Evolutionary conservation across 2,329 filamentous ascomycete genomes (phyloP).

Genomic region (Lecanosticta acicola): DNA sequence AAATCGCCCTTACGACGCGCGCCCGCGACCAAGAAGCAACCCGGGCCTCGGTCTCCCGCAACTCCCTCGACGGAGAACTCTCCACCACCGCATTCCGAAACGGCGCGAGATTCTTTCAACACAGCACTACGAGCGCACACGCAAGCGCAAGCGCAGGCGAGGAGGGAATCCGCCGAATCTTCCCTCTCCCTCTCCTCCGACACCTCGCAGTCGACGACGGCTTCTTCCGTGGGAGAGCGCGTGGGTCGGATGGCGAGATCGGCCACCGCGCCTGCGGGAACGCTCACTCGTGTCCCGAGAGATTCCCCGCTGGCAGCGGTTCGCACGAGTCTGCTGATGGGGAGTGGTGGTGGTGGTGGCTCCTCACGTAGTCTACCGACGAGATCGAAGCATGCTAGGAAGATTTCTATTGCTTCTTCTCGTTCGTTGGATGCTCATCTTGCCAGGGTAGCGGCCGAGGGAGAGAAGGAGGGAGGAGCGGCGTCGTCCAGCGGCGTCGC

Average conservation of each 20-base stretch:
- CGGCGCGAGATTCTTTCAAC: neutral
- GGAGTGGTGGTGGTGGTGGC: neutral
- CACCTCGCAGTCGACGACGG: neutral
- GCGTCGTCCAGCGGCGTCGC: slow-evolving; percentile 4
- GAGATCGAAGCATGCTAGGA: neutral
- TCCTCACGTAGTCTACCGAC: neutral
- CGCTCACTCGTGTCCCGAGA: neutral
- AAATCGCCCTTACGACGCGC: slow-evolving; percentile 12
- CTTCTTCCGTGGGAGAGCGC: neutral
- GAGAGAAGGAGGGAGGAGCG: slow-evolving; percentile 1
- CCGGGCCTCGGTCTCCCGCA: too few relatives aligned
- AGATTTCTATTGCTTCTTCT: neutral
- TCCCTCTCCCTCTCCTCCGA: neutral
- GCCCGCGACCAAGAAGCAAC: neutral
- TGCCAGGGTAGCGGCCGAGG: neutral
- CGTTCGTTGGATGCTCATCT: slow-evolving; percentile 7
- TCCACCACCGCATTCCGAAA: neutral
- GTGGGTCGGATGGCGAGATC: neutral
- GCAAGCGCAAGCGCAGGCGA: neutral
- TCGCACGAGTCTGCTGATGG: neutral
- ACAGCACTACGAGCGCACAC: neutral
- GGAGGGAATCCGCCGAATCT: neutral
- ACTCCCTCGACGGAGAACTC: too few relatives aligned
- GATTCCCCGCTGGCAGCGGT: neutral
- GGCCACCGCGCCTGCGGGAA: neutral